Percentiles rank a stretch among this genome's conserved stretches.
phyloP scores from a whole-genome alignment of 208 protist genomes.

The Crithidia sp. region DNA sequence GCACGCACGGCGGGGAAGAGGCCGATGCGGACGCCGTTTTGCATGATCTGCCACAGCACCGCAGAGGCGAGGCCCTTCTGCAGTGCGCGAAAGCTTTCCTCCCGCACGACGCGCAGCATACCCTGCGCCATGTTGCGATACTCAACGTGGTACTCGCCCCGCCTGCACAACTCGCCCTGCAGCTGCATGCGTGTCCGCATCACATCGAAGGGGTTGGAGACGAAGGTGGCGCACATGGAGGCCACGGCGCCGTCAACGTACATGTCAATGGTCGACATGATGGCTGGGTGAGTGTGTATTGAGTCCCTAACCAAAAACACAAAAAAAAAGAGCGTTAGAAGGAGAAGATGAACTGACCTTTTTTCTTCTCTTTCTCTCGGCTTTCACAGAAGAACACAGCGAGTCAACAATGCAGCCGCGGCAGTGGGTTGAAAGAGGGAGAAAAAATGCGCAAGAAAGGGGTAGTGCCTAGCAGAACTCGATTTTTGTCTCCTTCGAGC shows the following conservation, averaged over 20 bases:
- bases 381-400: too few species aligned
- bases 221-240: conserved; percentile 44
- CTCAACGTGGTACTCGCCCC: conserved; percentile 48
- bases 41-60: conserved; percentile 59
- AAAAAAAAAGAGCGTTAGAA: too few species aligned
- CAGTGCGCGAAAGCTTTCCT: conserved; percentile 60
- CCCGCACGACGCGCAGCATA: conserved; percentile 41
- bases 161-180: conserved; percentile 59
- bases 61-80: conserved; percentile 59
- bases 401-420: too few species aligned
- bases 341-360: too few species aligned
- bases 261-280: conserved; percentile 52
- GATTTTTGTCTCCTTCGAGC: too few species aligned
- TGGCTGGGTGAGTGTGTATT: neutral
- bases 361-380: too few species aligned
- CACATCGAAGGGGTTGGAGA: conserved; percentile 81
- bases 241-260: conserved; percentile 59
- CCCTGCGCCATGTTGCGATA: conserved; percentile 63
- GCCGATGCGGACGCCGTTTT: conserved; percentile 74
- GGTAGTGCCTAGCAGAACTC: too few species aligned
- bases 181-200: conserved; percentile 79
- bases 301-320: too few species aligned
- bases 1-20: conserved; percentile 52
- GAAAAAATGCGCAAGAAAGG: too few species aligned
- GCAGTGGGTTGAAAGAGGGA: too few species aligned